These are phyloP conservation scores for Chalaropsis thielavioides DNA, from an alignment of 2,329 filamentous ascomycete species.

Conservation along the genomic window DNA sequence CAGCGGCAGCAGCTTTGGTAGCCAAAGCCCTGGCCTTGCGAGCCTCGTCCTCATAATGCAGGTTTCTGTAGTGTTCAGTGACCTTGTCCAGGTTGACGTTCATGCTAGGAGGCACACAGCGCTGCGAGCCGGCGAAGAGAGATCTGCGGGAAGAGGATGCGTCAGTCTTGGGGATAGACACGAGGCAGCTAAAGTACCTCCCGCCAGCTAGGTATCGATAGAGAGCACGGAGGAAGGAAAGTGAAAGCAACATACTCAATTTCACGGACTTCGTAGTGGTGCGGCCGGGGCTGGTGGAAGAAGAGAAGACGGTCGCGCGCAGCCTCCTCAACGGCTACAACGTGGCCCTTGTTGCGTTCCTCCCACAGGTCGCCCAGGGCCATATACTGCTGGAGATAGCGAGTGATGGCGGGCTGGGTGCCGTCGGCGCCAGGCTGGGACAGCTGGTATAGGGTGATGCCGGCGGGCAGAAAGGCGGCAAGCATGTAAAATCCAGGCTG, in stretches of 20 bases:
- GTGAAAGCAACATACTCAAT: constrained; percentile 37
- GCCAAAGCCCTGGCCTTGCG: constrained; percentile 38
- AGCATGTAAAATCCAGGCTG: constrained; percentile 37
- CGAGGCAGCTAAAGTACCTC: background rate
- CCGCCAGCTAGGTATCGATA: background rate
- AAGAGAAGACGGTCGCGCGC: constrained; percentile 44
- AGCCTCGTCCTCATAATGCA: constrained; percentile 41
- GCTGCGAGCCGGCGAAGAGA: constrained; percentile 39
- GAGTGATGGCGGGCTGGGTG: constrained; percentile 33
- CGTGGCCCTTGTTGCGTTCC: constrained; percentile 38
- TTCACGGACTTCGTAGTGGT: constrained; percentile 38
- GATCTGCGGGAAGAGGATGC: constrained; percentile 34
- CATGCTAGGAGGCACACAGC: constrained; percentile 13
- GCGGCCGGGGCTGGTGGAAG: constrained; percentile 30
- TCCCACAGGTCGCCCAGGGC: constrained; percentile 36
- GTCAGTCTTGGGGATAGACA: background rate
- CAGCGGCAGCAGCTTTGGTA: constrained; percentile 22
- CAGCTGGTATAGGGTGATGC: constrained; percentile 35
- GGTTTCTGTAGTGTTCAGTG: constrained; percentile 41
- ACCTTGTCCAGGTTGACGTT: constrained; percentile 38
- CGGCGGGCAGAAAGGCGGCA: constrained; percentile 31
- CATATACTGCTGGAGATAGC: constrained; percentile 33
- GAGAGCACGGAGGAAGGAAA: background rate
- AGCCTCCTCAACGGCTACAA: constrained; percentile 39
- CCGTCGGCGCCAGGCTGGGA: constrained; percentile 36